phyloP scores from a whole-genome alignment of 768 basidiomycete genomes.

The Calocybe gangraenosa region DNA sequence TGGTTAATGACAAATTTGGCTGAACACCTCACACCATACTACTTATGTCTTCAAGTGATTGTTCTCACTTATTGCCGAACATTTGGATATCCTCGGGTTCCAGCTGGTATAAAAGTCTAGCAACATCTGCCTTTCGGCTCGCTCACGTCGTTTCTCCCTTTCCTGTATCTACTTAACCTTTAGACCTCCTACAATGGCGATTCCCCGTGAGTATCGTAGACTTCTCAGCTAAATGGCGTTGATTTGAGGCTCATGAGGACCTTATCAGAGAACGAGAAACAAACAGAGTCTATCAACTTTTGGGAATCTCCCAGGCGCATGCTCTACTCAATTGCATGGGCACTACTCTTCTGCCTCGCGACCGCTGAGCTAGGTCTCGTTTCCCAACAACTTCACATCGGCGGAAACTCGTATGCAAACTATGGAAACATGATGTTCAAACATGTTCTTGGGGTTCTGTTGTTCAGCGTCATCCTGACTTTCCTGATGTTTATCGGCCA shows the following conservation, averaged over 20 bases:
- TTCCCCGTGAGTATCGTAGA: not conserved
- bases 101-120: not conserved
- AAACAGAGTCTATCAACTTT: not conserved
- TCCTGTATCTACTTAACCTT: not conserved
- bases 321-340: slow-evolving; percentile 1
- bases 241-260: not conserved
- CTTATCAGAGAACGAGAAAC: not conserved
- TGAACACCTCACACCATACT: too few species aligned
- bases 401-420: slow-evolving; percentile 6
- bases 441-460: slow-evolving; percentile 11
- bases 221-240: not conserved
- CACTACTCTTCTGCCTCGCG: slow-evolving; percentile 1
- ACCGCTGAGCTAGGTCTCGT: slow-evolving; percentile 5
- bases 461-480: slow-evolving; percentile 8
- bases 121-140: not conserved
- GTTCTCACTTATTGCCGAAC: too few species aligned
- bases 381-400: slow-evolving; percentile 10
- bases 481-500: slow-evolving; percentile 13
- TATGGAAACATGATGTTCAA: slow-evolving; percentile 15
- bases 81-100: not conserved
- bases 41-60: too few species aligned
- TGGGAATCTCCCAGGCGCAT: not conserved
- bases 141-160: not conserved
- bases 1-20: too few species aligned
- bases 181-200: not conserved